Conservation (phyloP, 139 green algal genomes). For the Pleodorina starrii region DNA sequence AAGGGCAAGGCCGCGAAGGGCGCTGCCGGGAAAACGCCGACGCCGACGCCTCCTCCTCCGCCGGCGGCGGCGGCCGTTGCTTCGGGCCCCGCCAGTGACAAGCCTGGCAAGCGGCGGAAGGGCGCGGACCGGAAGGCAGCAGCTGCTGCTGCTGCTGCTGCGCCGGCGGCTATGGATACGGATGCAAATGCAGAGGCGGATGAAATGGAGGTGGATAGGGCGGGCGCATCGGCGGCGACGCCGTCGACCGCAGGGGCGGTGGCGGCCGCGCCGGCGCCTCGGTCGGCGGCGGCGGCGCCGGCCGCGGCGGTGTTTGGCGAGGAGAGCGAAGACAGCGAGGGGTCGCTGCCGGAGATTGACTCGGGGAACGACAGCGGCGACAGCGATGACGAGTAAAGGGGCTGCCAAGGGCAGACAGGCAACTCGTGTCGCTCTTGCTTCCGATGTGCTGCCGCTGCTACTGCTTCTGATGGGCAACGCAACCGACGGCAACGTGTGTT, state of each 20-base stretch:
- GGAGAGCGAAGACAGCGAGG: slow-evolving; percentile 73
- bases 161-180: background rate
- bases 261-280: background rate
- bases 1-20: background rate
- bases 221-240: background rate
- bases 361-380: slow-evolving; percentile 60
- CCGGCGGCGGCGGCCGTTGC: too few species aligned
- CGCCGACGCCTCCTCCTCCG: too few species aligned
- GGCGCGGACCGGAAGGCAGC: background rate
- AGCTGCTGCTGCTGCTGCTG: background rate
- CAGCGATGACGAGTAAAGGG: slow-evolving; percentile 16
- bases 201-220: background rate
- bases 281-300: background rate
- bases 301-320: slow-evolving; percentile 40
- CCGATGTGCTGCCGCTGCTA: too few species aligned
- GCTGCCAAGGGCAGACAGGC: too few species aligned
- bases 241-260: background rate
- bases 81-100: background rate
- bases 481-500: too few species aligned
- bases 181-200: background rate
- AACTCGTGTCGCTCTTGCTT: too few species aligned
- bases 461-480: too few species aligned
- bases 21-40: background rate
- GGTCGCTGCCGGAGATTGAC: slow-evolving; percentile 76
- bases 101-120: background rate